Base-by-base conservation (phyloP, 2,329 filamentous ascomycete genomes). In the Nannizzia gypsea region DNA sequence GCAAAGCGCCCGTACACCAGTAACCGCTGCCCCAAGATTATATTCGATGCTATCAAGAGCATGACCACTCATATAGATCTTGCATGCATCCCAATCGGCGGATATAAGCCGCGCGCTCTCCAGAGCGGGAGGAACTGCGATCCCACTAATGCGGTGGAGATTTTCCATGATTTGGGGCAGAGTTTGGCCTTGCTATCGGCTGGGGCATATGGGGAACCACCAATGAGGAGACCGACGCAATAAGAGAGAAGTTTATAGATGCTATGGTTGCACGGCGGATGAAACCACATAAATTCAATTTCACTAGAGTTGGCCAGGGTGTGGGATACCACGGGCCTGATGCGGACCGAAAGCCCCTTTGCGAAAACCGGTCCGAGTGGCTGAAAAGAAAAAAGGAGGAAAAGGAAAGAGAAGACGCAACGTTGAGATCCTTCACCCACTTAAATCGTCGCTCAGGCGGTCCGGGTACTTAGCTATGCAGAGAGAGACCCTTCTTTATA, bases 201-300 rank as follows among this genome's bases (percentile, higher is more conserved):
- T 96, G 91, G 90, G 91, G 90, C 1, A 77, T 88, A 0, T 96
- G 91, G 90, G 85, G 89, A 0, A 73, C 96, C 66, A 96, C 91
- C 0, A 80, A 83, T 62, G 92, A 97, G 73, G 87, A 91, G 61
- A 87, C 95, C 22, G 24, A 22, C 9, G 11, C 11, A 50, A 2
- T 15, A 9, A 4, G 11, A 13, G 17, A 13, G 4, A 17, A 50
- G 11, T 15, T 50, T 17, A 17, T 24, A 22, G 9, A 11, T 36
- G 31, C 31, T 3, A 3, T 2, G 3, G 9, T 13, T 11, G 31
- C 31, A 36, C 31, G 9, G 44, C 22, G 22, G n/a, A 6, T 44
- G 6, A n/a, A 20, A 44, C 3, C n/a, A 4, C n/a, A 6, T 4
- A 20, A 20, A 15, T 22, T 22, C 42, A 24, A 46, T 46, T 5